Evolutionary conservation across 1,284 basidiomycete species (phyloP).

Genomic region (Leucoagaricus sp.): DNA sequence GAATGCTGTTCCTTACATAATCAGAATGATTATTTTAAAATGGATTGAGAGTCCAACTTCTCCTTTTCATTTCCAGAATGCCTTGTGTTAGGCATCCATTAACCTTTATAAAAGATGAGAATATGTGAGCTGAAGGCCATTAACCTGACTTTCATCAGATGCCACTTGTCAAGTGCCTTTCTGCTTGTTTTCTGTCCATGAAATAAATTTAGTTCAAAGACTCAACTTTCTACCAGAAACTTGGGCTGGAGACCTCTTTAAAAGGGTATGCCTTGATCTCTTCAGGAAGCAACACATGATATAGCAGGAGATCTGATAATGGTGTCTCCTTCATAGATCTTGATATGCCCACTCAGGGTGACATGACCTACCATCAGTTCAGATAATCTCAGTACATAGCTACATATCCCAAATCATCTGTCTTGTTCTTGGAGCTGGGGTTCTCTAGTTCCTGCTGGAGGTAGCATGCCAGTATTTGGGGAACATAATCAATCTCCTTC

Average conservation of each 20-base stretch:
- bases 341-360: constrained; percentile 7
- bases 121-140: constrained; percentile 40
- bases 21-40: constrained; percentile 33
- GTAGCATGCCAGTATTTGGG: constrained; percentile 9
- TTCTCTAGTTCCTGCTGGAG: constrained; percentile 7
- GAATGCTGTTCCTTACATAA: constrained; percentile 35
- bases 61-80: constrained; percentile 24
- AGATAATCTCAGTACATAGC: constrained; percentile 11
- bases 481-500: constrained; percentile 12
- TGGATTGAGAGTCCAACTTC: constrained; percentile 32
- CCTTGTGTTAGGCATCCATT: constrained; percentile 36
- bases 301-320: constrained; percentile 14
- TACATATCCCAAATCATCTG: not conserved
- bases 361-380: constrained; percentile 14
- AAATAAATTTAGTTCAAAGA: constrained; percentile 13
- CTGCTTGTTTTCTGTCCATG: constrained; percentile 20
- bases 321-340: constrained; percentile 10
- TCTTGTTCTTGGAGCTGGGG: constrained; percentile 2
- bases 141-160: constrained; percentile 38
- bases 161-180: constrained; percentile 41
- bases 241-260: not conserved
- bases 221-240: constrained; percentile 10
- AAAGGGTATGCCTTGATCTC: constrained; percentile 12
- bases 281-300: constrained; percentile 9
- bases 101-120: constrained; percentile 37